Percentiles rank a stretch among this genome's conserved stretches.
Evolutionary conservation across 306 rosid genomes (phyloP).

Genomic region (Cicer pinnatifidum): DNA sequence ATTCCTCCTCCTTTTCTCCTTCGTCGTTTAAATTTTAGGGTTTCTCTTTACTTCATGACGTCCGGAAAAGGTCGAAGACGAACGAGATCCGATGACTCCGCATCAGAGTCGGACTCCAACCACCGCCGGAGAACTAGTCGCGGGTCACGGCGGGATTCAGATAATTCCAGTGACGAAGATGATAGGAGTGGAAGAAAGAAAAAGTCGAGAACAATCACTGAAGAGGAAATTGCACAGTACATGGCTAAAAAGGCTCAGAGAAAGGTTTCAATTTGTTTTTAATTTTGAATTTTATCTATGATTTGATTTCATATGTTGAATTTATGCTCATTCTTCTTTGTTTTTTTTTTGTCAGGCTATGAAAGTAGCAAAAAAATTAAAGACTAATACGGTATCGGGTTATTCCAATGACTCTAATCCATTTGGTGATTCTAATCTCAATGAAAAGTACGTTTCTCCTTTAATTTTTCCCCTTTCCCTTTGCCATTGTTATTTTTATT

Average conservation of each 20-base stretch:
- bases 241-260: constrained; percentile 79
- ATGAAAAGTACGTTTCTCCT: constrained; percentile 63
- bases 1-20: no score
- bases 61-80: constrained; percentile 44
- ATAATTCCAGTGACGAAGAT: constrained; percentile 44
- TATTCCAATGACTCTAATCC: constrained; percentile 95
- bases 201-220: constrained; percentile 60
- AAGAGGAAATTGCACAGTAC: constrained; percentile 74
- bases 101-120: constrained; percentile 50
- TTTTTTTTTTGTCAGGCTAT: constrained; percentile 52
- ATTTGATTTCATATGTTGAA: constrained; percentile 21
- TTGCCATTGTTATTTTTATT: not conserved
- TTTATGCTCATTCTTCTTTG: not conserved
- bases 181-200: constrained; percentile 55
- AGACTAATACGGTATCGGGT: constrained; percentile 71
- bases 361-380: constrained; percentile 74
- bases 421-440: constrained; percentile 93
- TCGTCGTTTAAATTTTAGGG: no score
- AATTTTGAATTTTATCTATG: not conserved
- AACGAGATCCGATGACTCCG: constrained; percentile 52
- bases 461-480: constrained; percentile 1
- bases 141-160: constrained; percentile 56
- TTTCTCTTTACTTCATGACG: constrained; percentile 9
- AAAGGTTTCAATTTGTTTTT: constrained; percentile 53
- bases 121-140: constrained; percentile 46